Evolutionary conservation across 1,139 yeast species (phyloP), one percentile per base, ranked within the genome.

Genomic region (Zhuliangozyma parablackwelliae): DNA sequence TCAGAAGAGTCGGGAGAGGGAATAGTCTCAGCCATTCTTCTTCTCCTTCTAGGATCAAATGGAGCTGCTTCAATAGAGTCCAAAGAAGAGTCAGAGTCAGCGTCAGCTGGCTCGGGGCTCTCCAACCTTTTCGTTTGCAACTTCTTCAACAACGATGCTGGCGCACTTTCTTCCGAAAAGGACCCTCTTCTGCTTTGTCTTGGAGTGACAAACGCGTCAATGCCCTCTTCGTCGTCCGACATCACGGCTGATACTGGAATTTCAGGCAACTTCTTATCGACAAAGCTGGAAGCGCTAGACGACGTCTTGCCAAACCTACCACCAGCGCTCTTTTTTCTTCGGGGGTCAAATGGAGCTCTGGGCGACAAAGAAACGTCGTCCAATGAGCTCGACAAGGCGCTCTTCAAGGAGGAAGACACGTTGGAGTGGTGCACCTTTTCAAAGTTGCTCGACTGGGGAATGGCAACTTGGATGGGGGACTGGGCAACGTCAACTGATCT

Each of bases 401-500:
- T 33, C 28, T 42, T 47, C 28, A 45, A 42, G n/a, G 45, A 28
- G 7, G 38, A 32, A 11, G 46, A 42, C 28, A 41, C 35, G 21
- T 40, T 40, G 5, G 42, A 28, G 21, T 34, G 33, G 16, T 4
- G 3, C 13, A 31, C 26, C 26, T 38, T 42, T 34, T 40, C 41
- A 26, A 44, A 46, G 11, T 28, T 40, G 3, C 31, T 21, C 11
- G 40, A 30, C 28, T 43, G 36, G 9, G 67, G 66, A 32, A 61
- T 50, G 30, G 49, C 47, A 29, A 63, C 56, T 13, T 57, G 49
- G 29, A 62, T 54, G 29, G 65, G 64, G 29, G 54, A 55, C n/a
- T 45, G 27, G 33, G 56, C 57, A 26, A 51, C 46, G 28, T 55
- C 53, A 6, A 56, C 55, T 37, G 62, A 59, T 56, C 75, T 63